Evolutionary conservation across 805 yeast species (phyloP).

Genomic region (Kazachstania psychrophila): DNA sequence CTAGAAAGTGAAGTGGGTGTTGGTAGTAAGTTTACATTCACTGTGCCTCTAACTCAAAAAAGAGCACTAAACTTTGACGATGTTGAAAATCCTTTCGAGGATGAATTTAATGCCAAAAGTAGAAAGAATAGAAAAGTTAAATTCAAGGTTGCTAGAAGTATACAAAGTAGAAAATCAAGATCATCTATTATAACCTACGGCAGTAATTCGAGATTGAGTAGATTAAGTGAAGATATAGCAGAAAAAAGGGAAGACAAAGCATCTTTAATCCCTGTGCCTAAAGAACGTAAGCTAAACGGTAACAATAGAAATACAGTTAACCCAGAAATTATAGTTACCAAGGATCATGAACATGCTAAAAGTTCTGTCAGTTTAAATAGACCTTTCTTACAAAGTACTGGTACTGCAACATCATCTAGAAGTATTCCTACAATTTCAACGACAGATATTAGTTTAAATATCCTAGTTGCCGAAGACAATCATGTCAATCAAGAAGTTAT

Average conservation of each 20-base stretch:
- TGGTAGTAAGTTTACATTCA: constrained; percentile 78
- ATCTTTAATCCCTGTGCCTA: neutral
- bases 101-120: constrained; percentile 53
- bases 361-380: constrained; percentile 22
- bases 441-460: constrained; percentile 25
- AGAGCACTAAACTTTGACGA: constrained; percentile 27
- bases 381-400: constrained; percentile 33
- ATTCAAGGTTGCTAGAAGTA: constrained; percentile 26
- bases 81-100: constrained; percentile 43
- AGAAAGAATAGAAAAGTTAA: constrained; percentile 40
- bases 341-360: constrained; percentile 8
- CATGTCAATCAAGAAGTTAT: constrained; percentile 91
- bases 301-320: neutral
- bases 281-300: neutral
- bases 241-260: constrained; percentile 1
- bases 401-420: constrained; percentile 31
- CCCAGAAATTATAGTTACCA: neutral
- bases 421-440: constrained; percentile 16
- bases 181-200: constrained; percentile 12
- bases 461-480: constrained; percentile 91
- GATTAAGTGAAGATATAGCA: constrained; percentile 1
- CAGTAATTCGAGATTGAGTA: constrained; percentile 1
- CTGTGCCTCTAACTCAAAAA: constrained; percentile 61
- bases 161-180: constrained; percentile 15
- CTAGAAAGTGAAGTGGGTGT: constrained; percentile 65